Evolutionary conservation across 495 filamentous ascomycete species (phyloP), one percentile per base, ranked within the genome.

Genomic region (Aspergillus olivimuriae): DNA sequence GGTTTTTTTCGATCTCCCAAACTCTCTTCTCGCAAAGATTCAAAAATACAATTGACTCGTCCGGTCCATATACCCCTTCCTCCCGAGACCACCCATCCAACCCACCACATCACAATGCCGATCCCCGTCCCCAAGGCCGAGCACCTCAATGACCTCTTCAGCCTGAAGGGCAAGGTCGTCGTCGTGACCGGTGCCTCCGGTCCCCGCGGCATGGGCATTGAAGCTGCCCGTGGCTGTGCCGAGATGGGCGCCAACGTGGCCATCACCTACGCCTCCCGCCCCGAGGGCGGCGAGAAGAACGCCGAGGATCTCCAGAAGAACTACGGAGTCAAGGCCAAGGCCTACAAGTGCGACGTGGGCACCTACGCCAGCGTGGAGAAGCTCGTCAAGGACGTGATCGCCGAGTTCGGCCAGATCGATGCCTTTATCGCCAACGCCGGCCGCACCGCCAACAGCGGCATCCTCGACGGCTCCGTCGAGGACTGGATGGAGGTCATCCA

Each of bases 111-210:
- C 53, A 63, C 43, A 24, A 67, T 72, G 65, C 77, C 78, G 59
- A 75, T 81, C 60, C 52, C 58, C 46, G 62, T 83, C 50, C 80
- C 82, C 56, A 57, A 76, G 50, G 63, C 74, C 59, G 65, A 77
- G 6, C 68, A 63, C 51, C 69, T 87, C 48, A 56, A 68, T 51
- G 82, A 87, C 61, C 73, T 83, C 58, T 68, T 87, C 60, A 77
- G 72, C 72, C 73, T 87, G 24, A 86, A 86, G 65, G 81, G 82
- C 71, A 84, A 84, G 65, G 78, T 82, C 43, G 81, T 84, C 55
- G 65, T 84, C 50, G 70, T 87, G 20, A 87, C 83, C 20, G 83
- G 83, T 44, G 83, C 82, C 34, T 83, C 82, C 28, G 83, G 82
- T 10, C 68, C 82, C 33, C 73, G 65, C 23, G 83, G 83, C 24